phyloP scores from a whole-genome alignment of 768 basidiomycete genomes.

The Auricularia heimuer region DNA sequence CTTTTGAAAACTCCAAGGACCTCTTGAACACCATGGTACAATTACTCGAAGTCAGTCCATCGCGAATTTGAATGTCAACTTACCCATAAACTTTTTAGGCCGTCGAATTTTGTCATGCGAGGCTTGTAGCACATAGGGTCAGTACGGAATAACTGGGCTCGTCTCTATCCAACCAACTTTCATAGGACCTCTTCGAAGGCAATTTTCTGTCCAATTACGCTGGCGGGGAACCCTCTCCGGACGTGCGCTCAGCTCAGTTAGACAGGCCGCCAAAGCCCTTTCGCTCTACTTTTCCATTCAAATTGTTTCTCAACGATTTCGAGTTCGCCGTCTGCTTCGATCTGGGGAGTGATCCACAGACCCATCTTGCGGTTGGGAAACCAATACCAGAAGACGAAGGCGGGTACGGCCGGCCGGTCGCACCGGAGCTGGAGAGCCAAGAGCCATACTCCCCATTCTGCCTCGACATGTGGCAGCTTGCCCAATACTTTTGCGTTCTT shows the following conservation, averaged over 20 bases:
- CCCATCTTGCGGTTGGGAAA: background rate
- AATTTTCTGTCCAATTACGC: background rate
- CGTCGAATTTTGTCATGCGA: background rate
- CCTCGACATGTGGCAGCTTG: background rate
- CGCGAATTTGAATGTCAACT: background rate
- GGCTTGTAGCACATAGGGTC: background rate
- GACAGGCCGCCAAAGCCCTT: background rate
- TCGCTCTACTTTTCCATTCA: background rate
- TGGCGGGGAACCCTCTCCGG: no score
- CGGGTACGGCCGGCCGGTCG: background rate
- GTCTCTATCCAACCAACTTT: background rate
- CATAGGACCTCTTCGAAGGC: background rate
- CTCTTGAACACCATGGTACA: background rate
- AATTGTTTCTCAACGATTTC: background rate
- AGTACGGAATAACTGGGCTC: background rate
- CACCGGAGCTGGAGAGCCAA: background rate
- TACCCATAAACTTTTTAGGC: background rate
- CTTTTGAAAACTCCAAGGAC: background rate
- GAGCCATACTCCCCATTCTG: background rate
- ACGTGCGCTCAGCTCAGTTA: background rate
- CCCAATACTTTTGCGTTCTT: background rate
- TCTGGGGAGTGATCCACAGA: background rate
- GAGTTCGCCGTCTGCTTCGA: background rate
- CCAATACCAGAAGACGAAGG: background rate
- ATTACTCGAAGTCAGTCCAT: background rate